Conservation (phyloP, 2,329 filamentous ascomycete genomes). For the Nothophaeocryptopus gaeumannii region DNA sequence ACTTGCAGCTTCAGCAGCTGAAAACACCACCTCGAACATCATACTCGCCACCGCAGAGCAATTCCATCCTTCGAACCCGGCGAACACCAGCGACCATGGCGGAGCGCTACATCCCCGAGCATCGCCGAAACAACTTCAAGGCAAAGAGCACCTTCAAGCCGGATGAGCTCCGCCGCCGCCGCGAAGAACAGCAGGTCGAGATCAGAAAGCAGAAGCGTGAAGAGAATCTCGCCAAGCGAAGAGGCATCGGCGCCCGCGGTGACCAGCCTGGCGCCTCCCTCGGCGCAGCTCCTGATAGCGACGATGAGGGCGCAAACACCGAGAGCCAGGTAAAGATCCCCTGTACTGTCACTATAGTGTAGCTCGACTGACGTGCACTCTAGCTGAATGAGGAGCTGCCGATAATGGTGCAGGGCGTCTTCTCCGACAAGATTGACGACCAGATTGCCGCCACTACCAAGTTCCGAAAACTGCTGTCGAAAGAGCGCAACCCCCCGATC, state of each 20-base stretch:
- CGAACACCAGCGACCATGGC: constrained; percentile 65
- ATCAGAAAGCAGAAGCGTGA: constrained; percentile 98
- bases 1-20: not conserved
- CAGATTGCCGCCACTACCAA: constrained; percentile 98
- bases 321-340: constrained; percentile 79
- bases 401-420: constrained; percentile 95
- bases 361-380: constrained; percentile 20
- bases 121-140: constrained; percentile 99
- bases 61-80: constrained; percentile 10
- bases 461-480: constrained; percentile 95
- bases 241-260: constrained; percentile 77
- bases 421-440: constrained; percentile 96
- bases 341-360: not conserved
- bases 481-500: constrained; percentile 98
- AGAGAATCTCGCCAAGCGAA: constrained; percentile 96
- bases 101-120: constrained; percentile 98
- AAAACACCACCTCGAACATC: constrained; percentile 1
- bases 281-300: constrained; percentile 88
- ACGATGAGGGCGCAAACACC: constrained; percentile 92
- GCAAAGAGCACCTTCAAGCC: constrained; percentile 99
- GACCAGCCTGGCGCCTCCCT: constrained; percentile 77
- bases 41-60: not conserved
- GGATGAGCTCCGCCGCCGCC: constrained; percentile 94
- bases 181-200: constrained; percentile 98
- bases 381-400: constrained; percentile 97